Evolutionary conservation across 176 grass and related monocot genomes (phyloP), one percentile per base, ranked within the genome.

Genomic region (Oryza punctata): DNA sequence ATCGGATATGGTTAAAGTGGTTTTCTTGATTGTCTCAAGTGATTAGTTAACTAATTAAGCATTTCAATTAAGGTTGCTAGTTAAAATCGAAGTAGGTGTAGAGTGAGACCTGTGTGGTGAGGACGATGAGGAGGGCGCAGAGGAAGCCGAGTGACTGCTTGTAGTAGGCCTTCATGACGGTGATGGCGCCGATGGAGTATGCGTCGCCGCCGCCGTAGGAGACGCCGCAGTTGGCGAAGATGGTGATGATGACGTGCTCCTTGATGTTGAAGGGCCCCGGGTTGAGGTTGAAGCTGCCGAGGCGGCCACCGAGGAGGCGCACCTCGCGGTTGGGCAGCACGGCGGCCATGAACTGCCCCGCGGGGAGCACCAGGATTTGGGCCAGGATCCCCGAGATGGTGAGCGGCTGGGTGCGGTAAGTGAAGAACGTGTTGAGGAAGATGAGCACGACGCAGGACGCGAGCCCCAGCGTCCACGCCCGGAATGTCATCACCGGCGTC

Each of bases 341-440:
- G 27, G 92, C 87, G 43, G 92, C 94, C 92, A 97, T 92, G 88
- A 97, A 92, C 3, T 87, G 90, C 0, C 92, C 94, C 0, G 87
- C 81, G 4, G 94, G 94, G 50, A 97, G 94, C 29, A 92, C 94
- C 3, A 89, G 86, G 77, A 97, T 97, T 90, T 97, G 94, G 28
- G 89, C 87, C 10, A 97, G 92, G 80, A 97, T 97, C n/a, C 90
- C 94, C 18, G 94, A 97, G 92, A 97, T 97, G 80, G 92, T 97
- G 80, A 97, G 92, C 63, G 94, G 94, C 89, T 97, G 94, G 29
- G 94, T 97, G 73, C 94, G 94, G 83, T 76, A 97, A 72, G 94
- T 97, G 94, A 92, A 97, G 94, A 97, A 97, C 65, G 94, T 97
- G 92, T 97, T 97, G 90, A 97, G 94, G 88, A 97, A 97, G 87